phyloP scores from a whole-genome alignment of 352 stramenopile species.

The Globisporangium emineosum region DNA sequence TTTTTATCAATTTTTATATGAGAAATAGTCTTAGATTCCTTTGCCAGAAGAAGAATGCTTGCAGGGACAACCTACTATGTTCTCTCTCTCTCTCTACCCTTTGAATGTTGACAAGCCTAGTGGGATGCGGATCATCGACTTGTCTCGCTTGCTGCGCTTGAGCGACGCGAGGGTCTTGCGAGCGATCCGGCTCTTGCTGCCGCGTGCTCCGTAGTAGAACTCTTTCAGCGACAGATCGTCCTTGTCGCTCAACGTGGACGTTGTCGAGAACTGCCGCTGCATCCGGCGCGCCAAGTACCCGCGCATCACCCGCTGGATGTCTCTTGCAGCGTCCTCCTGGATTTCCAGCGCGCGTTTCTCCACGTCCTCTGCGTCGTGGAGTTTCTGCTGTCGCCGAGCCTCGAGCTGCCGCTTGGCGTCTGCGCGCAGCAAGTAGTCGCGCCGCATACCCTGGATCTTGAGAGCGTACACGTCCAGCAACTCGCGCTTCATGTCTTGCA shows the following conservation, averaged over 20 bases:
- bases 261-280: slow-evolving; percentile 32
- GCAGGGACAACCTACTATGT: background rate
- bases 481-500: slow-evolving; percentile 29
- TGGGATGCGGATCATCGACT: slow-evolving; percentile 31
- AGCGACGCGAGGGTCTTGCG: slow-evolving; percentile 26
- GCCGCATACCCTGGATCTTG: slow-evolving; percentile 38
- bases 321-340: slow-evolving; percentile 26
- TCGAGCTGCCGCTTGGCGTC: slow-evolving; percentile 32
- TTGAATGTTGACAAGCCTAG: slow-evolving; percentile 4
- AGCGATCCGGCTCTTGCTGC: slow-evolving; percentile 14
- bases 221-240: slow-evolving; percentile 26
- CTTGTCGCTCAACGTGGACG: slow-evolving; percentile 28
- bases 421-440: slow-evolving; percentile 29
- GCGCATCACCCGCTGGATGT: slow-evolving; percentile 49
- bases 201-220: slow-evolving; percentile 15
- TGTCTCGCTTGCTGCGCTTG: slow-evolving; percentile 36
- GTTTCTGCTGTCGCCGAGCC: slow-evolving; percentile 20
- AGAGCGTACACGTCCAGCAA: slow-evolving; percentile 33
- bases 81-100: background rate
- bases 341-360: slow-evolving; percentile 15
- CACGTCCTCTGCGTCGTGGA: slow-evolving; percentile 22
- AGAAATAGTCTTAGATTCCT: background rate
- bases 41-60: background rate
- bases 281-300: slow-evolving; percentile 30
- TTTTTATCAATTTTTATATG: slow-evolving; percentile 1